Percentiles rank a stretch among this genome's conserved stretches.
phyloP scores from a whole-genome alignment of 495 filamentous ascomycete genomes.

The Xylaria sp. region DNA sequence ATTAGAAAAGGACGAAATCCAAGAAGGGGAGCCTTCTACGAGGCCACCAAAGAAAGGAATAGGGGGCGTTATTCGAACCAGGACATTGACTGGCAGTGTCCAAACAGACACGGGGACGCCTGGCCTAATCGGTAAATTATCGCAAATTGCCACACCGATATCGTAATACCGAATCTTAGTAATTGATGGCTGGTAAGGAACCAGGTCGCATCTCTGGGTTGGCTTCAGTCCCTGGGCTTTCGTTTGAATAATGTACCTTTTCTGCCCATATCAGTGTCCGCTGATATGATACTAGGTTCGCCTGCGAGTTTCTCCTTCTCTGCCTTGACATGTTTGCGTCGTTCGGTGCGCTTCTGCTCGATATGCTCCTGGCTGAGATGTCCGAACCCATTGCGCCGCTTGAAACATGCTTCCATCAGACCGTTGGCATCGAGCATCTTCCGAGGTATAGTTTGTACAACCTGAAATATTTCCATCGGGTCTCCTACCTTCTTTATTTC shows the following conservation, averaged over 20 bases:
- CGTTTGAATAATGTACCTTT: constrained; percentile 52
- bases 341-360: constrained; percentile 66
- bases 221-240: constrained; percentile 39
- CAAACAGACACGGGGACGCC: neutral
- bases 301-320: constrained; percentile 47
- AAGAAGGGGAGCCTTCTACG: constrained; percentile 2
- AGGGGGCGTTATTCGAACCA: neutral
- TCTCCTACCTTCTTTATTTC: constrained; percentile 83
- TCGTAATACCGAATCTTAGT: neutral
- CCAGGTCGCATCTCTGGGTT: constrained; percentile 43
- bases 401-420: constrained; percentile 82
- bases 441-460: constrained; percentile 89
- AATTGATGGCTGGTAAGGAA: neutral
- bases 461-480: constrained; percentile 95
- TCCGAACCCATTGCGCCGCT: constrained; percentile 81
- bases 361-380: constrained; percentile 73
- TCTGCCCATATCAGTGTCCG: constrained; percentile 38
- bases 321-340: constrained; percentile 54
- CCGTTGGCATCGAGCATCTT: constrained; percentile 79
- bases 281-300: constrained; percentile 18
- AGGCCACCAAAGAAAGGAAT: neutral
- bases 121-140: neutral
- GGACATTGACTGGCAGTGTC: neutral
- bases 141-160: neutral
- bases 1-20: constrained; percentile 20